Conservation (phyloP, 73 alveolate genomes). For the Paramecium biaurelia region DNA sequence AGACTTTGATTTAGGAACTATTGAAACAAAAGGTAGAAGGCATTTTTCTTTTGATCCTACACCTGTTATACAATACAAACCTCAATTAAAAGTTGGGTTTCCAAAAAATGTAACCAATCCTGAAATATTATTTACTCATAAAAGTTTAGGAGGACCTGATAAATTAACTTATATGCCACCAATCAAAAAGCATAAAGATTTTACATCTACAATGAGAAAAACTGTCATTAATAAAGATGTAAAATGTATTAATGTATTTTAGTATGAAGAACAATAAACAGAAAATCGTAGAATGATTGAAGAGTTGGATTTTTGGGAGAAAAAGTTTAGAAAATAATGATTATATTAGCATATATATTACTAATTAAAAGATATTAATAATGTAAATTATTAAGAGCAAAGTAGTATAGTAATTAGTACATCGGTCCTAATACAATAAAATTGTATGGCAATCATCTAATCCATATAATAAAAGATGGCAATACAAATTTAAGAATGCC, state of each 20-base stretch:
- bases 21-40: constrained; percentile 14
- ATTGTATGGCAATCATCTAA: constrained; percentile 53
- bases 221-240: not conserved
- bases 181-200: not conserved
- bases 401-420: not conserved
- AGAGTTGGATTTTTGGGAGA: constrained; percentile 5
- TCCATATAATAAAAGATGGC: constrained; percentile 68
- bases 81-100: constrained; percentile 11
- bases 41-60: constrained; percentile 17
- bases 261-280: not conserved
- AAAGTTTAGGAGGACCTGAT: constrained; percentile 20
- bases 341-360: not conserved
- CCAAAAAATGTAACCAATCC: constrained; percentile 50
- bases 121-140: constrained; percentile 12
- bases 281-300: constrained; percentile 32
- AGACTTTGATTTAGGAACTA: constrained; percentile 19
- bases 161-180: constrained; percentile 56
- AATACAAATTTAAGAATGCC: constrained; percentile 61
- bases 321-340: not conserved
- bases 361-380: constrained; percentile 21
- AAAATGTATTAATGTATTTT: not conserved
- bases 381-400: constrained; percentile 10
- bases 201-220: not conserved
- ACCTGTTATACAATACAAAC: constrained; percentile 46
- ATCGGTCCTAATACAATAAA: constrained; percentile 46